Evolutionary conservation across 148 eudicot genomes (phyloP).

Genomic region (Simmondsia chinensis): DNA sequence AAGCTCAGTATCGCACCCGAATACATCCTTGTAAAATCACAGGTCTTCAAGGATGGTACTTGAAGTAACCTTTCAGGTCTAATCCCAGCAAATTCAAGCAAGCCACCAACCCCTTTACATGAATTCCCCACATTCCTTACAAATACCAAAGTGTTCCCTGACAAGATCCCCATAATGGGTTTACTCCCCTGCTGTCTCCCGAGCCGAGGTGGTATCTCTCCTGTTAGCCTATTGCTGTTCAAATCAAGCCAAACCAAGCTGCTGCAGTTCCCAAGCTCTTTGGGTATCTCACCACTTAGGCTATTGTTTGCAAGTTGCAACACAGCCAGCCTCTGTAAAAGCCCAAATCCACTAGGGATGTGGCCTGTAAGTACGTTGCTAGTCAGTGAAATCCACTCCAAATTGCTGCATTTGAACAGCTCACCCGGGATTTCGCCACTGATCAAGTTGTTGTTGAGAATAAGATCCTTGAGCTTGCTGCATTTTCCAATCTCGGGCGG

Average conservation of each 20-base stretch:
- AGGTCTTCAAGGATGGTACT: conserved; percentile 65
- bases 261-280: conserved; percentile 54
- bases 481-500: conserved; percentile 71
- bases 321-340: conserved; percentile 62
- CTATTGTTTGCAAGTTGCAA: conserved; percentile 78
- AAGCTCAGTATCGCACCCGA: conserved; percentile 80
- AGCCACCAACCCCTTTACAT: conserved; percentile 89
- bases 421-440: conserved; percentile 69
- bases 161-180: conserved; percentile 66
- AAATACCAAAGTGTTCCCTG: conserved; percentile 78
- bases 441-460: conserved; percentile 68
- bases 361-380: conserved; percentile 61
- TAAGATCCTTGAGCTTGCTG: conserved; percentile 68
- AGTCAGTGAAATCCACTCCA: conserved; percentile 87
- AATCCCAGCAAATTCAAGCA: conserved; percentile 86
- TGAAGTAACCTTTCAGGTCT: conserved; percentile 75
- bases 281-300: conserved; percentile 63
- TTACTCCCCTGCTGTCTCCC: conserved; percentile 78
- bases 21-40: conserved; percentile 80
- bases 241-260: conserved; percentile 92
- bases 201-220: conserved; percentile 77
- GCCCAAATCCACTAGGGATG: conserved; percentile 63
- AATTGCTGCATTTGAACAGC: conserved; percentile 50
- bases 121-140: conserved; percentile 92
- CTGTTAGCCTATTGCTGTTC: conserved; percentile 67